phyloP scores from a whole-genome alignment of 192 early-diverging fungal genomes.

The Lobosporangium transversale region DNA sequence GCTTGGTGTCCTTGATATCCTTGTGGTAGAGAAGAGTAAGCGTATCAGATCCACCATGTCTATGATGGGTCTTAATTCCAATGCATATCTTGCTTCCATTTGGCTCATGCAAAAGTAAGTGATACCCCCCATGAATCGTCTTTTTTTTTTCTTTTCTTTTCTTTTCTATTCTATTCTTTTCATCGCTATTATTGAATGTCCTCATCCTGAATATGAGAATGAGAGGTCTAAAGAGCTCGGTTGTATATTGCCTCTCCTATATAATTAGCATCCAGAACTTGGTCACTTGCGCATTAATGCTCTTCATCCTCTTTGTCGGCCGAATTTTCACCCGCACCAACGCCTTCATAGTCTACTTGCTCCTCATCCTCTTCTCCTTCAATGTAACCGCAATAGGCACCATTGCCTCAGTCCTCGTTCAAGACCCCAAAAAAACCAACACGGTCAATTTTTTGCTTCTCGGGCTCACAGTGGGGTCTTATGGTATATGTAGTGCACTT shows the following conservation, averaged over 20 bases:
- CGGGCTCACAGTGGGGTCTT: constrained; percentile 22
- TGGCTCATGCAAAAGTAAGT: constrained; percentile 53
- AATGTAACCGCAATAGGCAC: constrained; percentile 39
- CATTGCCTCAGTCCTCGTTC: constrained; percentile 31
- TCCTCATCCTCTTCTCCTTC: constrained; percentile 53
- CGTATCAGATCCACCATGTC: constrained; percentile 46
- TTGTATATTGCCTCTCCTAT: background rate
- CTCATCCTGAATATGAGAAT: too few relatives aligned
- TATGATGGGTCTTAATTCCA: constrained; percentile 49
- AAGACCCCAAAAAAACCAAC: constrained; percentile 52
- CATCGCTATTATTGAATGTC: too few relatives aligned
- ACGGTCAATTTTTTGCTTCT: constrained; percentile 26
- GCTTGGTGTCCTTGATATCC: constrained; percentile 39
- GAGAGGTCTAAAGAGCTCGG: background rate
- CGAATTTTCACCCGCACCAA: constrained; percentile 36
- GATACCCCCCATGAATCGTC: too few relatives aligned
- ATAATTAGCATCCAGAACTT: constrained; percentile 41
- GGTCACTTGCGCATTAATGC: constrained; percentile 36
- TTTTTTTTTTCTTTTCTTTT: background rate
- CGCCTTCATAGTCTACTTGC: constrained; percentile 39
- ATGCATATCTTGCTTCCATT: constrained; percentile 31
- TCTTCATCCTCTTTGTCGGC: constrained; percentile 47
- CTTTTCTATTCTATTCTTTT: too few relatives aligned
- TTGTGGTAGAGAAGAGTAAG: constrained; percentile 48
- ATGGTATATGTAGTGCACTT: constrained; percentile 31